Percentiles rank a stretch among this genome's conserved stretches.
Conservation (phyloP, 352 stramenopile species). For the Aphanomyces invadans region DNA sequence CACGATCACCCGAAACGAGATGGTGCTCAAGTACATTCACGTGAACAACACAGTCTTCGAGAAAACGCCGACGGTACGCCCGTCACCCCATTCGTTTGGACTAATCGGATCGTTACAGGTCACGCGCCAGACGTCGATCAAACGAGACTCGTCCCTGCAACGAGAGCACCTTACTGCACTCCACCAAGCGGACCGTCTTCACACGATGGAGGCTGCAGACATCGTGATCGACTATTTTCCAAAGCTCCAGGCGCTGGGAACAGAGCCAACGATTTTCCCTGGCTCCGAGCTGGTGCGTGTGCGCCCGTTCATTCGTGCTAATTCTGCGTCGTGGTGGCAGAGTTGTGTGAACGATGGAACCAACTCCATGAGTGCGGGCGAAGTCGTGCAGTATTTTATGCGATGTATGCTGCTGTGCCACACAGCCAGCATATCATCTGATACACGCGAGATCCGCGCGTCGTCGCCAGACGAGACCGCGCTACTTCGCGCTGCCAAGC, state of each 20-base stretch:
- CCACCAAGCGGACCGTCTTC: background rate
- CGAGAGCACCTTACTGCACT: background rate
- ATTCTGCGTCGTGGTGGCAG: background rate
- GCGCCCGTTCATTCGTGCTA: background rate
- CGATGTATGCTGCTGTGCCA: constrained; percentile 74
- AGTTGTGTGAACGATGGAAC: background rate
- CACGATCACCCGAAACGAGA: constrained; percentile 99
- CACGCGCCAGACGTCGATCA: background rate
- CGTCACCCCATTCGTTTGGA: no score
- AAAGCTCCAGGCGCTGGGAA: background rate
- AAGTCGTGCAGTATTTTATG: constrained; percentile 45
- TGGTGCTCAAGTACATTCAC: constrained; percentile 93
- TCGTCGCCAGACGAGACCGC: constrained; percentile 80
- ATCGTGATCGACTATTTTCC: background rate
- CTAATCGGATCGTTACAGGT: no score
- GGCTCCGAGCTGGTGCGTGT: background rate
- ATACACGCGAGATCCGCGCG: constrained; percentile 29
- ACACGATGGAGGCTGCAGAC: background rate
- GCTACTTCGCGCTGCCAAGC: constrained; percentile 57
- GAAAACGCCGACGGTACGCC: background rate
- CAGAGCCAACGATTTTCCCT: background rate
- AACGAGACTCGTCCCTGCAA: background rate
- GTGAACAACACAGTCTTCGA: constrained; percentile 52
- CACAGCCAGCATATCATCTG: constrained; percentile 47
- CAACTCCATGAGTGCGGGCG: background rate